These are phyloP conservation scores for Peronospora farinosa DNA, from an alignment of 352 stramenopile species.

Conservation along the genomic window DNA sequence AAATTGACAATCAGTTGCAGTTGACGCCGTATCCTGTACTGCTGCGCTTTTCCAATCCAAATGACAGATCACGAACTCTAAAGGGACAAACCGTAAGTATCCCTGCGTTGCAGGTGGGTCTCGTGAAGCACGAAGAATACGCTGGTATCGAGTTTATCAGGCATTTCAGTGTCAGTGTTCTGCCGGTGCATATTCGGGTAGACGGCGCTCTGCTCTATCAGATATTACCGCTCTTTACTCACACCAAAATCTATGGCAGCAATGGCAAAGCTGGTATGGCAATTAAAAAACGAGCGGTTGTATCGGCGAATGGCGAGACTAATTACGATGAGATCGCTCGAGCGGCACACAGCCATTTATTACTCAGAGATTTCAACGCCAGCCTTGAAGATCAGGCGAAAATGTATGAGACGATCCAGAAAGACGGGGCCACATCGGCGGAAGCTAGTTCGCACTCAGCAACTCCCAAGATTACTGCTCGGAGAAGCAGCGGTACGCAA, in stretches of 20 bases:
- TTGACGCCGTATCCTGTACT: constrained; percentile 79
- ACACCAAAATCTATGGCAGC: constrained; percentile 41
- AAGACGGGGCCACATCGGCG: constrained; percentile 50
- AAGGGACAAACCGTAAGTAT: constrained; percentile 49
- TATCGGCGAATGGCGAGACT: constrained; percentile 23
- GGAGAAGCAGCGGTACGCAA: constrained; percentile 19
- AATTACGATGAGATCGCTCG: constrained; percentile 28
- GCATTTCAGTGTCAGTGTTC: constrained; percentile 65
- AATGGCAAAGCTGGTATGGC: constrained; percentile 11
- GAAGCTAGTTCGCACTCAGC: constrained; percentile 26
- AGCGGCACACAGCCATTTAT: constrained; percentile 39
- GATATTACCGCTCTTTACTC: constrained; percentile 55
- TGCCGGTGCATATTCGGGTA: constrained; percentile 74
- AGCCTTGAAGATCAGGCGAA: constrained; percentile 68
- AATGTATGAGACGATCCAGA: constrained; percentile 62
- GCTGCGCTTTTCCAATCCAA: constrained; percentile 72
- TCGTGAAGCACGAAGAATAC: constrained; percentile 86
- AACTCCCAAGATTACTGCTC: constrained; percentile 26
- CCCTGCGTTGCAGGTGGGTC: constrained; percentile 61
- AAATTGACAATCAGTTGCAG: constrained; percentile 85
- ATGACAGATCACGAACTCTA: constrained; percentile 36
- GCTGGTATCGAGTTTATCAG: constrained; percentile 83
- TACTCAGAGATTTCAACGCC: constrained; percentile 66
- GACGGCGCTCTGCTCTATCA: constrained; percentile 78
- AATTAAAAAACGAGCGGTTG: constrained; percentile 20